Conservation (phyloP, 495 filamentous ascomycete species). For the Penicillium cataractarum region DNA sequence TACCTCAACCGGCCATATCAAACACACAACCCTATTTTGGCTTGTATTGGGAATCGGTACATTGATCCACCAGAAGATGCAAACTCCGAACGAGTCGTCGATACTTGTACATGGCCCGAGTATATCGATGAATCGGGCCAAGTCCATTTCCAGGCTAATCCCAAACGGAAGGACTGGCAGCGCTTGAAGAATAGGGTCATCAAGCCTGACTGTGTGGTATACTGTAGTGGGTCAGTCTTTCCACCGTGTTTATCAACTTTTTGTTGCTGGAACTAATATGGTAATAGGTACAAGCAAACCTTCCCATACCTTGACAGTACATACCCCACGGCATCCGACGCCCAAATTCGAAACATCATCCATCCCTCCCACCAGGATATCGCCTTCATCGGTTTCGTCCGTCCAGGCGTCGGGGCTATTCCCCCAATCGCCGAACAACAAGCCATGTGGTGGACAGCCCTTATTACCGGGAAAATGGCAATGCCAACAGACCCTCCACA, state of each 20-base stretch:
- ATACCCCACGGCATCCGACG: slow-evolving; percentile 23
- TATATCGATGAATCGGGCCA: slow-evolving; percentile 17
- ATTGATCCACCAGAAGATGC: slow-evolving; percentile 25
- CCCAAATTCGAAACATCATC: slow-evolving; percentile 22
- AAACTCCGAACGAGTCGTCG: slow-evolving; percentile 17
- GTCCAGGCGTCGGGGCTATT: slow-evolving; percentile 22
- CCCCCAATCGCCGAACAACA: slow-evolving; percentile 24
- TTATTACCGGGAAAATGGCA: slow-evolving; percentile 18
- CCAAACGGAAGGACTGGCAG: slow-evolving; percentile 21
- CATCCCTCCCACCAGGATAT: slow-evolving; percentile 18
- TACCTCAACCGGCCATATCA: slow-evolving; percentile 24
- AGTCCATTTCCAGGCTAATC: slow-evolving; percentile 20
- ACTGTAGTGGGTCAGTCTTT: slow-evolving; percentile 14
- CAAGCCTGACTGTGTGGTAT: slow-evolving; percentile 21
- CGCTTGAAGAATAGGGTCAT: slow-evolving; percentile 15
- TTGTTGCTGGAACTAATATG: neutral
- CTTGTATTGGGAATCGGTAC: slow-evolving; percentile 21
- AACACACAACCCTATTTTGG: slow-evolving; percentile 16
- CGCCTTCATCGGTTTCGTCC: slow-evolving; percentile 26
- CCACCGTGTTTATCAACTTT: neutral
- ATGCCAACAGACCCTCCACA: slow-evolving; percentile 18
- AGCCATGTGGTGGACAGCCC: slow-evolving; percentile 19
- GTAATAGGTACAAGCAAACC: slow-evolving; percentile 19
- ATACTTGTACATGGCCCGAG: slow-evolving; percentile 24
- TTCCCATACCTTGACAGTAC: slow-evolving; percentile 22